These are phyloP conservation scores for Truncatella angustata DNA, from an alignment of 2,329 filamentous ascomycete genomes.

Conservation along the genomic window DNA sequence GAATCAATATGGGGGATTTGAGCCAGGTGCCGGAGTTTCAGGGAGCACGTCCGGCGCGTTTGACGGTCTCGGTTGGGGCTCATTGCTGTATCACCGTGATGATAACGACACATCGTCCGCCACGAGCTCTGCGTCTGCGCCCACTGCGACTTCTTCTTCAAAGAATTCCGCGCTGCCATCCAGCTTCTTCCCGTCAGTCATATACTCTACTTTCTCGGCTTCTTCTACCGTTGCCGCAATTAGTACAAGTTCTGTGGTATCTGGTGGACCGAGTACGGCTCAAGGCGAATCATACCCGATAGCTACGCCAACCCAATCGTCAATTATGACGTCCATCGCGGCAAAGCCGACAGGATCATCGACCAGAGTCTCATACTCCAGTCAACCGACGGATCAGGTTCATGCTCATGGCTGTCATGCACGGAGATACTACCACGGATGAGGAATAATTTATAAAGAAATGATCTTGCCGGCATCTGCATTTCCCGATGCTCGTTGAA, in stretches of 20 bases:
- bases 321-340: background rate
- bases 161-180: background rate
- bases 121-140: background rate
- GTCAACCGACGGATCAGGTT: background rate
- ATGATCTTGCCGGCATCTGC: background rate
- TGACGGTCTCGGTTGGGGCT: slow-evolving; percentile 15
- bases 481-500: background rate
- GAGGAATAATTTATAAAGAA: background rate
- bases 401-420: background rate
- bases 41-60: slow-evolving; percentile 11
- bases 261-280: background rate
- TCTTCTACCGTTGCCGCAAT: background rate
- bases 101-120: slow-evolving; percentile 1
- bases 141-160: background rate
- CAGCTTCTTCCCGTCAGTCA: background rate
- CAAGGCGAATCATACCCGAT: background rate
- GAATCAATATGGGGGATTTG: slow-evolving; percentile 11
- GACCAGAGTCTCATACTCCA: background rate
- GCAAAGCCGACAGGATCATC: background rate
- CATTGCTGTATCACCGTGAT: slow-evolving; percentile 15
- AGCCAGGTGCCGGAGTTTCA: slow-evolving; percentile 11
- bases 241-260: background rate
- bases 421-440: background rate
- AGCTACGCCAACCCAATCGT: background rate
- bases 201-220: background rate